A percentile compares a stretch with the other conserved stretches of the same genome.
These are phyloP conservation scores for Pseudogymnoascus sp. DNA, from an alignment of 2,329 filamentous ascomycete species.

Conservation along the genomic window DNA sequence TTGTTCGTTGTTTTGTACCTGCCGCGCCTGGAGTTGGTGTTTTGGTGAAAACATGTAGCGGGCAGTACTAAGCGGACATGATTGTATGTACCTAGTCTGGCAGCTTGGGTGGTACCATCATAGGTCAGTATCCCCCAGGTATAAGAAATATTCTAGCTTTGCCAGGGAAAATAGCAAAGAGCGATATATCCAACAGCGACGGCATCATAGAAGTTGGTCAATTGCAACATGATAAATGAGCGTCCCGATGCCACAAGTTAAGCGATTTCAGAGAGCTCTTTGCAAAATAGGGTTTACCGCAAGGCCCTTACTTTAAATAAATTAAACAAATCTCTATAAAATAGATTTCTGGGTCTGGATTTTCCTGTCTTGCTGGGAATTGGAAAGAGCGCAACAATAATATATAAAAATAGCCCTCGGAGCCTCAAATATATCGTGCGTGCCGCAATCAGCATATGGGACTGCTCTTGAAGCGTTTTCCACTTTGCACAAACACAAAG, in stretches of 20 bases:
- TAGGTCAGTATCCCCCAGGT: neutral
- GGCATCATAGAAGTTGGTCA: neutral
- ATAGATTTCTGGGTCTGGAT: neutral
- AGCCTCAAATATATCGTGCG: neutral
- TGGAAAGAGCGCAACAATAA: neutral
- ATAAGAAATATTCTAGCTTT: neutral
- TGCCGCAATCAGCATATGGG: neutral
- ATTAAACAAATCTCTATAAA: neutral
- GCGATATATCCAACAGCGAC: neutral
- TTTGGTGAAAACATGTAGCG: neutral
- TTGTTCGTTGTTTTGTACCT: neutral
- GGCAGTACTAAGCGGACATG: neutral
- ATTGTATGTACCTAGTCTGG: neutral
- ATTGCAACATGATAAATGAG: neutral
- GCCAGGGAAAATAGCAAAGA: neutral
- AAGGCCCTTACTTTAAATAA: neutral
- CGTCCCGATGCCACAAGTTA: neutral
- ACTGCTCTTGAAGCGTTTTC: neutral
- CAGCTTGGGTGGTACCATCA: neutral
- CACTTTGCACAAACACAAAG: neutral
- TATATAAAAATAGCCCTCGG: neutral
- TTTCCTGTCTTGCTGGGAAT: neutral
- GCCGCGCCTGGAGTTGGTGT: neutral
- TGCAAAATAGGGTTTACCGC: neutral
- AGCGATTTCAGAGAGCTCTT: neutral